Evolutionary conservation across 169 alveolate genomes (phyloP).

Genomic region (Theileria equi): DNA sequence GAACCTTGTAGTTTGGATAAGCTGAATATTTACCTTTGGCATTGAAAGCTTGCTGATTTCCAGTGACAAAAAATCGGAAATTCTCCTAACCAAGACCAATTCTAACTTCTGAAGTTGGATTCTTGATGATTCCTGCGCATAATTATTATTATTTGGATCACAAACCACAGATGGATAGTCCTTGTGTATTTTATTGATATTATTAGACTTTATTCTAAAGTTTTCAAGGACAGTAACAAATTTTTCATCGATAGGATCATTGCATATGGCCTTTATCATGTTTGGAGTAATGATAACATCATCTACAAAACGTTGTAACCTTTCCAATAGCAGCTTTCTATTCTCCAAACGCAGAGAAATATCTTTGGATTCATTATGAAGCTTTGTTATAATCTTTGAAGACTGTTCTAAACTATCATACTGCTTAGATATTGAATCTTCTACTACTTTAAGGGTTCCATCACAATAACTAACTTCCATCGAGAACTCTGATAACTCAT

Average conservation of each 20-base stretch:
- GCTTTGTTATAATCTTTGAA: conserved; percentile 57
- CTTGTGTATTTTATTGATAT: conserved; percentile 56
- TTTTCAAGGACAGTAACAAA: conserved; percentile 42
- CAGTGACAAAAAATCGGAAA: conserved; percentile 44
- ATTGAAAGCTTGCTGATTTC: conserved; percentile 51
- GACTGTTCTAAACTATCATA: conserved; percentile 56
- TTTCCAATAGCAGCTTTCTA: conserved; percentile 56
- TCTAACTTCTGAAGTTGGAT: conserved; percentile 59
- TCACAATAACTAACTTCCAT: conserved; percentile 65
- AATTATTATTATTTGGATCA: conserved; percentile 5
- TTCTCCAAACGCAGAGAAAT: conserved; percentile 60
- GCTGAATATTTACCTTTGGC: conserved; percentile 55
- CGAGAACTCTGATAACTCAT: conserved; percentile 52
- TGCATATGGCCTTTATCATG: conserved; percentile 58
- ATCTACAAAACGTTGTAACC: conserved; percentile 57
- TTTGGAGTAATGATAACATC: conserved; percentile 66
- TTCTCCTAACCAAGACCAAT: conserved; percentile 54
- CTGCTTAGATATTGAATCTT: conserved; percentile 58
- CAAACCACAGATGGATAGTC: conserved; percentile 69
- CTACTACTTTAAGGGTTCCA: conserved; percentile 44
- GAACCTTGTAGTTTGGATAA: conserved; percentile 42
- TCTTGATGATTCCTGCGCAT: conserved; percentile 42
- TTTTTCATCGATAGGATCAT: conserved; percentile 55
- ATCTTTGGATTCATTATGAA: conserved; percentile 62
- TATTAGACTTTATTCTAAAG: conserved; percentile 55